Evolutionary conservation across 495 filamentous ascomycete species (phyloP).

Genomic region (Penicillium cataractarum): DNA sequence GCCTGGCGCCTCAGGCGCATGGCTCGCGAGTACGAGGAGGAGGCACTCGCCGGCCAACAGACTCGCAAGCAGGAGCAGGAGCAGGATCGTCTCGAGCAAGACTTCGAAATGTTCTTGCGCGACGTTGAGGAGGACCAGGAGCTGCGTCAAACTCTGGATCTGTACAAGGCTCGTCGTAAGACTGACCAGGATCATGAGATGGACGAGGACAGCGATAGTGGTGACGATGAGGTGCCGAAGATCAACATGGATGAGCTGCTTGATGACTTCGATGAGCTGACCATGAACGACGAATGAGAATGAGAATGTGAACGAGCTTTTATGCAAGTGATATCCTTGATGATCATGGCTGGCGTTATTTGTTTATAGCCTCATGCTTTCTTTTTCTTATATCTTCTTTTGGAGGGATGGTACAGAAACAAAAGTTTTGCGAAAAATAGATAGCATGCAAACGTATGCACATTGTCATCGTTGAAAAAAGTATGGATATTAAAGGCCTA

Average conservation of each 20-base stretch:
- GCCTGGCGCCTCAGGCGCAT: constrained; percentile 95
- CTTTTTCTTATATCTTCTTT: not conserved
- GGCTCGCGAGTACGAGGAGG: constrained; percentile 80
- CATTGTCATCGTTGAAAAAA: not conserved
- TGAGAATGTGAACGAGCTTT: constrained; percentile 9
- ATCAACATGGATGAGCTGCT: constrained; percentile 83
- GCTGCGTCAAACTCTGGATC: constrained; percentile 74
- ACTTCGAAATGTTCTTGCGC: constrained; percentile 95
- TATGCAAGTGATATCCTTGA: constrained; percentile 32
- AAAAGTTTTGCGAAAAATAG: constrained; percentile 10
- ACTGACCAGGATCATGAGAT: constrained; percentile 58
- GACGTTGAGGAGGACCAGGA: constrained; percentile 97
- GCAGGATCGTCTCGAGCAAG: constrained; percentile 78
- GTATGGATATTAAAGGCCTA: not conserved
- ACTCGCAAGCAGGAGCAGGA: constrained; percentile 69
- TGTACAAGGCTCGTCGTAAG: constrained; percentile 74
- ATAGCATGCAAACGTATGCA: constrained; percentile 6
- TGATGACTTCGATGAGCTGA: constrained; percentile 86
- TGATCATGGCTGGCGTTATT: constrained; percentile 39
- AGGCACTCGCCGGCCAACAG: constrained; percentile 37
- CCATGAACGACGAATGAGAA: constrained; percentile 56
- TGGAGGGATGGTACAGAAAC: not conserved
- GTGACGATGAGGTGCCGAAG: constrained; percentile 71
- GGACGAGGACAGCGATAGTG: constrained; percentile 63
- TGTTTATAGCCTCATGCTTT: constrained; percentile 12